Base-by-base conservation (phyloP, 2,329 filamentous ascomycete species). In the Podosphaera leucotricha region DNA sequence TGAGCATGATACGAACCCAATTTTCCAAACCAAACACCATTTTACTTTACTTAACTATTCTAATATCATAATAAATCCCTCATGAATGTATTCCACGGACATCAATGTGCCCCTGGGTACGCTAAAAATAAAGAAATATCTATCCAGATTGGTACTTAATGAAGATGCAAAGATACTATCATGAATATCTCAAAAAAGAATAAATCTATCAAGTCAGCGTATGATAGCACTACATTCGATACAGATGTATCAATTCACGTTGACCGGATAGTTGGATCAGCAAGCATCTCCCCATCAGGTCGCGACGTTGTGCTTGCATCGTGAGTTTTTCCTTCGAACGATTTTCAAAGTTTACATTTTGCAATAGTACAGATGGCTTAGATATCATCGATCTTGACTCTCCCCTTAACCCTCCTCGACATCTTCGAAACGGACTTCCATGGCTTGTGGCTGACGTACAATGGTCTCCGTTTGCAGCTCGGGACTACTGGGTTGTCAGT, bases 371-470 rank as follows among this genome's bases (percentile, higher is more conserved):
- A 44, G 80, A 90, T 55, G 86, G 86, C 40, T 70, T 94, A 45
- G 79, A 87, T 57, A 84, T 94, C 52, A 86, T 94, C 55, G 86
- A 94, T 54, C 68, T 94, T 40, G 86, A 94, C 62, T 85, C 77
- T 10, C 84, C 84, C 0, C 90, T 85, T 57, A 90, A 80, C 47
- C 79, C 80, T 8, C 87, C 87, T 16, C 78, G 85, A 16, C 79
- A 85, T 54, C 69, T 94, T 52, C 80, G 80, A 49, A 83, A 92
- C 61, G 80, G 83, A 45, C 77, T 84, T 38, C 80, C 83, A n/a
- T 94, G 86, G 84, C 76, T 92, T 43, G 86, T 93, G 4, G 85
- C 87, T 10, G 87, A 94, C 60, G 86, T 93, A 24, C 87, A 94
- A 61, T 94, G 87, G 87, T 93, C 84, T 10, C 87, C 87, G 0